A percentile compares a stretch with the other conserved stretches of the same genome.
These are phyloP conservation scores for apple (Malus domestica) DNA, from an alignment of 306 rosid genomes.

Conservation along the genomic window ASM211411v1 NC_041793.1:25335001-25335500, in stretches of 20 bases:
- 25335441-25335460: constrained; percentile 16
- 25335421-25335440: constrained; percentile 1
- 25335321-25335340: too few relatives aligned
- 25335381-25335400: constrained; percentile 10
- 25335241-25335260: background rate
- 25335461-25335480: constrained; percentile 18
- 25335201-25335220: background rate
- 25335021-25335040: background rate
- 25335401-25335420: constrained; percentile 22
- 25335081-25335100: background rate
- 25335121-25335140: background rate
- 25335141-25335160: too few relatives aligned
- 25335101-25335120: background rate
- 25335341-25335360: background rate
- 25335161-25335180: background rate
- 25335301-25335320: too few relatives aligned
- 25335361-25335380: background rate
- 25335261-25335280: background rate
- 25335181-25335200: background rate
- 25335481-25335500: constrained; percentile 32
- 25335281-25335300: background rate
- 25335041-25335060: background rate
- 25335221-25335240: background rate
- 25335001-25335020: background rate
- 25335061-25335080: background rate